phyloP scores from a whole-genome alignment of 306 rosid species.

The Prosopis cineraria region DNA sequence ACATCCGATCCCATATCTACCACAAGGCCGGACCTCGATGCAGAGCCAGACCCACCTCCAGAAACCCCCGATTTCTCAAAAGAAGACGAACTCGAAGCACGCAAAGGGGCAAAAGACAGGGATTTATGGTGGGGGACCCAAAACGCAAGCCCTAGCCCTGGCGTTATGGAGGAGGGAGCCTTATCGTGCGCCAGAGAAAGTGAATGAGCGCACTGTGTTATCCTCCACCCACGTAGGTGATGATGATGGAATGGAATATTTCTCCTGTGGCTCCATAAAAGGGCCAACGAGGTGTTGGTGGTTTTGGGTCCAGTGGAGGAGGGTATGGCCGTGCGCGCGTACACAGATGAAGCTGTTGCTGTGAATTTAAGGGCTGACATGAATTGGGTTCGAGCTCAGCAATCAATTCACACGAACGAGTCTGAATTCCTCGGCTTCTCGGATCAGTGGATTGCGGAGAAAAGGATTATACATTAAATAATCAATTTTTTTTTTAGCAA shows the following conservation, averaged over 20 bases:
- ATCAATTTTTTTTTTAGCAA: too few relatives aligned
- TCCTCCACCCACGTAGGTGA: constrained; percentile 28
- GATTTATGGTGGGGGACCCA: constrained; percentile 15
- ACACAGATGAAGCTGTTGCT: constrained; percentile 13
- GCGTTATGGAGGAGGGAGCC: not conserved
- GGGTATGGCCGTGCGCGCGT: constrained; percentile 21
- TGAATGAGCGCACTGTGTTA: constrained; percentile 39
- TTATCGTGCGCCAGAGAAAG: constrained; percentile 39
- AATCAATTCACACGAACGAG: not conserved
- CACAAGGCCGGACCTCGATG: constrained; percentile 50
- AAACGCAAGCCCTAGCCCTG: constrained; percentile 51
- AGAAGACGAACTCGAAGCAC: constrained; percentile 5
- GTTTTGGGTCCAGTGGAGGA: constrained; percentile 21
- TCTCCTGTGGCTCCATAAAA: constrained; percentile 18
- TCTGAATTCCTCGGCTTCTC: not conserved
- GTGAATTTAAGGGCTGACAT: constrained; percentile 41
- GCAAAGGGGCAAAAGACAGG: constrained; percentile 14
- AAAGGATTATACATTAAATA: too few relatives aligned
- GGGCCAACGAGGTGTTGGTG: constrained; percentile 9
- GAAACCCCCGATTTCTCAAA: constrained; percentile 35
- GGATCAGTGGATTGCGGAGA: not conserved
- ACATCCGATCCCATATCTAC: constrained; percentile 58
- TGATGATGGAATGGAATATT: not conserved
- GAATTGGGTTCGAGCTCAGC: constrained; percentile 1
- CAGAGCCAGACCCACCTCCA: constrained; percentile 30